Percentiles rank a stretch among this genome's conserved stretches.
Evolutionary conservation across 768 basidiomycete genomes (phyloP).

Genomic region (Collybia mongolica): DNA sequence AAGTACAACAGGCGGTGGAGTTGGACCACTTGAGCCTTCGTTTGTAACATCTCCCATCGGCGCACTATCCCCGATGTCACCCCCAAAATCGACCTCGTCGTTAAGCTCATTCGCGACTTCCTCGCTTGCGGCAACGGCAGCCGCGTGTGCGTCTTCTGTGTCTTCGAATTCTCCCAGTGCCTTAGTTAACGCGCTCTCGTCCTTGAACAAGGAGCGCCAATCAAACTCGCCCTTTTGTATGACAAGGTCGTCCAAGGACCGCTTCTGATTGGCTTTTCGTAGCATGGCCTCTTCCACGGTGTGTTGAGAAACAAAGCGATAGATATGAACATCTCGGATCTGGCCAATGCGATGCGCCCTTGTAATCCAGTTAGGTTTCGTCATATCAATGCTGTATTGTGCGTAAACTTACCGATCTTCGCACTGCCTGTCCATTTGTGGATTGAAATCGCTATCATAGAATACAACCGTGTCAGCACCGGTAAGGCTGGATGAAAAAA

Average conservation of each 20-base stretch:
- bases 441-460: conserved; percentile 96
- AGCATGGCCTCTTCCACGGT: conserved; percentile 97
- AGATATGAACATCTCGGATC: conserved; percentile 94
- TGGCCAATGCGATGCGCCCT: conserved; percentile 99
- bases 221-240: conserved; percentile 95
- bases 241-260: conserved; percentile 84
- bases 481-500: conserved; percentile 53
- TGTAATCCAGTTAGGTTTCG: conserved; percentile 1
- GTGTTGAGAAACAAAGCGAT: conserved; percentile 85
- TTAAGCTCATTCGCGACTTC: conserved; percentile 72
- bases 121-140: conserved; percentile 72
- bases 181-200: conserved; percentile 61
- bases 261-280: conserved; percentile 97
- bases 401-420: conserved; percentile 71
- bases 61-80: conserved; percentile 30
- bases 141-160: conserved; percentile 82
- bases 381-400: not conserved
- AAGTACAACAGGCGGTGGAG: conserved; percentile 15
- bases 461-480: conserved; percentile 96
- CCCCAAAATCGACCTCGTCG: conserved; percentile 77
- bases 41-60: conserved; percentile 13
- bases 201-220: conserved; percentile 82
- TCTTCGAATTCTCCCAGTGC: conserved; percentile 89
- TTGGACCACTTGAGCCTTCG: conserved; percentile 3
- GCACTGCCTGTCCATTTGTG: conserved; percentile 97